These are phyloP conservation scores for Acorus gramineus DNA, from an alignment of 106 monocot genomes.

Conservation along the genomic window DNA sequence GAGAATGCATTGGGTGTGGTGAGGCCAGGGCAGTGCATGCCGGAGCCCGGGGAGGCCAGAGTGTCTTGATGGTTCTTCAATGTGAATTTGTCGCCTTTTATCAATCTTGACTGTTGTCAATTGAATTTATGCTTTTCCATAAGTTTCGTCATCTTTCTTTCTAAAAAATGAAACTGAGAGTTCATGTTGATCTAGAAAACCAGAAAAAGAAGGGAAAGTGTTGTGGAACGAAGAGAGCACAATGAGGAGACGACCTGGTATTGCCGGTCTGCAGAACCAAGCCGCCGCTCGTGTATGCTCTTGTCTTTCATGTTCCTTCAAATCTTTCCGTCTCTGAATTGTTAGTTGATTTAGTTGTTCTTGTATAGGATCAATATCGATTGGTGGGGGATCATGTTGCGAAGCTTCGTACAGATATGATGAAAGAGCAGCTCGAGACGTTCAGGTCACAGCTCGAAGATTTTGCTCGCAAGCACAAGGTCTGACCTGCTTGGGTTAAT, in stretches of 20 bases:
- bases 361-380: constrained; percentile 68
- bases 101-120: too few species aligned
- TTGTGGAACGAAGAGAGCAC: too few species aligned
- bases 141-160: too few species aligned
- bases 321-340: neutral
- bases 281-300: constrained; percentile 73
- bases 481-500: constrained; percentile 1
- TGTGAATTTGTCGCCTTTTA: too few species aligned
- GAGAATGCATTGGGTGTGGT: too few species aligned
- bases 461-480: constrained; percentile 96
- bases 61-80: too few species aligned
- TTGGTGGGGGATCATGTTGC: constrained; percentile 87
- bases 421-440: constrained; percentile 92
- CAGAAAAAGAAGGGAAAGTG: too few species aligned
- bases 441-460: constrained; percentile 89
- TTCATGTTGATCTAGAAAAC: too few species aligned
- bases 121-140: too few species aligned
- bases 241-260: constrained; percentile 93
- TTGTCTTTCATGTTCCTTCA: neutral
- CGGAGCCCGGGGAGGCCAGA: too few species aligned
- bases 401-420: constrained; percentile 73
- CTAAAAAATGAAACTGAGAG: too few species aligned
- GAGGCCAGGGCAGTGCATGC: too few species aligned
- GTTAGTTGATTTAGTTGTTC: neutral
- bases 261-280: constrained; percentile 65